Base-by-base conservation (phyloP, 179 eudicot species). In the Spergularia azorica region DNA sequence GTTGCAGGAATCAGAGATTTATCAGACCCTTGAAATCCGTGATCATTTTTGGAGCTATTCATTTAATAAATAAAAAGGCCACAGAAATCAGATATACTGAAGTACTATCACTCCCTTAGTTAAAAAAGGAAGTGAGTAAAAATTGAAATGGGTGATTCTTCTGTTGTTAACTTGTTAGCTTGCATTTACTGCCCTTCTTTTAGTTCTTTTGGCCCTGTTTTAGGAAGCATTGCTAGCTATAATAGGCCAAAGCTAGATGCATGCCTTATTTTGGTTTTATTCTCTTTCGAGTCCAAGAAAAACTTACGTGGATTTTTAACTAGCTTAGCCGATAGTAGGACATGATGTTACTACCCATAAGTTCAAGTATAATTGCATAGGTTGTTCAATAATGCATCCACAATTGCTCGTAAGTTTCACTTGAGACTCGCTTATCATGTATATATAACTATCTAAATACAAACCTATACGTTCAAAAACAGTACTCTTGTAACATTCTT, bases 1-100 rank as follows among this genome's bases (percentile, higher is more conserved):
- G 71, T 72, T 77, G 81, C 84, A 81, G 84, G 67, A 73, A 18
- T 78, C 80, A 78, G 80, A 43, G 80, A 78, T 72, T 81, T 41
- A 67, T 56, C 68, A 76, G 75, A 21, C 74, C 80, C 79, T 85
- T 82, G 90, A 74, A 81, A 85, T 77, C 87, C 87, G 91, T 84
- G 85, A 71, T 69, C 61, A 26, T 36, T 63, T 84, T 85, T 85
- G 87, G 80, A 79, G 43, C 26, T 77, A 81, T 84, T 73, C 80
- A 73, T 84, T 86, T 78, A 75, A 58, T 81, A 71, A 51, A 66
- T 75, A 41, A 52, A 67, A 76, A 13, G 8, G 80, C 78, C 81
- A 81, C 84, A 69, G 68, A 73, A 58, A 71, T 72, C 76, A 77
- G 71, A 70, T 46, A 70, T 77, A 68, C 11, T 48, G 26, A 70